Conservation (phyloP, 495 filamentous ascomycete genomes). For the Xylaria castorea region DNA sequence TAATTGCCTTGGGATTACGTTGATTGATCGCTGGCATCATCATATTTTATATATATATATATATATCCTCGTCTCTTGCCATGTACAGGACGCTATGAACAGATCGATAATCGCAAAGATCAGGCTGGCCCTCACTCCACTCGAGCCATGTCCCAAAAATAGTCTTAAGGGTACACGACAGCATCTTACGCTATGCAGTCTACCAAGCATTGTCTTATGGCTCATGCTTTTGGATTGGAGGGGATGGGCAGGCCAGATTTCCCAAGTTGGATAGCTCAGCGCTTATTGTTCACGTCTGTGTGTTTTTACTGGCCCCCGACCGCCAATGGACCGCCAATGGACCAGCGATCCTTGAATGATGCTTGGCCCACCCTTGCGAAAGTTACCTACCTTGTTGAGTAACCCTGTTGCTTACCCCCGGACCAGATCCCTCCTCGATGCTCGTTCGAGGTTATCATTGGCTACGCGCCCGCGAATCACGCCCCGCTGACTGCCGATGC, state of each 20-base stretch:
- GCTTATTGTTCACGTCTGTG: slow-evolving; percentile 25
- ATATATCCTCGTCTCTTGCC: not conserved
- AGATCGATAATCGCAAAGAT: slow-evolving; percentile 1
- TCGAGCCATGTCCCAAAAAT: slow-evolving; percentile 23
- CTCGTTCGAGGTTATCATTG: slow-evolving; percentile 33
- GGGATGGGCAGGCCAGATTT: slow-evolving; percentile 16
- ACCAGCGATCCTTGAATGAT: slow-evolving; percentile 16
- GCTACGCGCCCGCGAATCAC: slow-evolving; percentile 32
- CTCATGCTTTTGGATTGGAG: slow-evolving; percentile 17
- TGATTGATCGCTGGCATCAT: not conserved
- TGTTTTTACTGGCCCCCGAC: slow-evolving; percentile 16
- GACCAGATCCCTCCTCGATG: slow-evolving; percentile 11
- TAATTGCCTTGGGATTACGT: not conserved
- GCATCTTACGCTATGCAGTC: not conserved
- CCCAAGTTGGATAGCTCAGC: slow-evolving; percentile 28
- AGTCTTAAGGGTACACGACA: slow-evolving; percentile 21
- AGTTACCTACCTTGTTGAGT: not conserved
- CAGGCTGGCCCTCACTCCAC: not conserved
- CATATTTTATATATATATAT: not conserved
- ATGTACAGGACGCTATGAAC: not conserved
- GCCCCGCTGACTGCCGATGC: slow-evolving; percentile 26
- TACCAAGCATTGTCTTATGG: slow-evolving; percentile 17
- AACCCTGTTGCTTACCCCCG: slow-evolving; percentile 1
- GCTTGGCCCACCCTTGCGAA: not conserved
- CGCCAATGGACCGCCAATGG: slow-evolving; percentile 19